Base-by-base conservation (phyloP, 2,329 filamentous ascomycete species). In the Aspergillus neoniger region DNA sequence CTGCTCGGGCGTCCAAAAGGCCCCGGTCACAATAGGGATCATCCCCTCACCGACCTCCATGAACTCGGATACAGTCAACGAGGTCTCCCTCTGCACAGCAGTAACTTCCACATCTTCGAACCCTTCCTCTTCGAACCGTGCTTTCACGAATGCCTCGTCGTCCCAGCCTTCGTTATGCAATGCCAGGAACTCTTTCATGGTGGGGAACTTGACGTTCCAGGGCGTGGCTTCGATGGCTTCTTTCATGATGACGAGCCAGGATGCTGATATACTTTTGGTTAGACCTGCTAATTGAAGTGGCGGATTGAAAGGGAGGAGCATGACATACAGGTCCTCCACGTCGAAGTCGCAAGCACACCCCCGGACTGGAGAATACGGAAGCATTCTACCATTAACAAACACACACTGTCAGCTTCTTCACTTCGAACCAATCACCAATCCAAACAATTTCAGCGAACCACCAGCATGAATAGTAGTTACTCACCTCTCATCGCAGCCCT, bases 401-500 rank as follows among this genome's bases (percentile, higher is more conserved):
- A n/a, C 38, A 3, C 23, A 7, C 2, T 25, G 36, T 32, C 3
- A 12, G 10, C 9, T 25, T 17, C 9, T 25, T 25, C 21, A 25
- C 25, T 10, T 28, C 25, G 2, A 28, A 8, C 2, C 25, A 2
- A 25, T 8, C 25, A 8, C 7, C 25, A 8, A 8, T 28, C 25
- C 25, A 28, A 28, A 28, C 25, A 28, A 8, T 7, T 8, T 8
- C 25, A 28, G 7, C 25, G 25, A 25, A 25, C 7, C 25, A 25
- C 7, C 25, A 25, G 2, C 7, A 25, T 2, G 25, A 25, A 25
- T 25, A 8, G 1, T 25, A 2, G 17, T 3, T 2, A 59, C 64
- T 54, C 66, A 79, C 77, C 77, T 66, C 70, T 67, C 51, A 79
- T 63, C 4, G 75, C 78, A 7, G 63, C 68, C 5, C 76, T 70